A percentile compares a stretch with the other conserved stretches of the same genome.
Conservation (phyloP, 176 grass and related monocot genomes). For the Guadua angustifolia region DNA sequence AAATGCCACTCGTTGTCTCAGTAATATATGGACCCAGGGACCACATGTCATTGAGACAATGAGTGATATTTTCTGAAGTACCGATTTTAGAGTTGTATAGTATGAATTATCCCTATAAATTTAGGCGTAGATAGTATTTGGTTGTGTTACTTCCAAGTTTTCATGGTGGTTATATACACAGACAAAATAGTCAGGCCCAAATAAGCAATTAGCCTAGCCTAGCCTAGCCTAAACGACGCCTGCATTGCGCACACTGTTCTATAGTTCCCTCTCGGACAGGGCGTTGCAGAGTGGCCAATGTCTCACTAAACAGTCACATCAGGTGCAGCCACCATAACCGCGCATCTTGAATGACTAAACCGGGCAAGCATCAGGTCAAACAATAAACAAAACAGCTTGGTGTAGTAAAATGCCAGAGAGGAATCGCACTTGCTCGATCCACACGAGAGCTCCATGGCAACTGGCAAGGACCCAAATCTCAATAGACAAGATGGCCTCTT, state of each 20-base stretch:
- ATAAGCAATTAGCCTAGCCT: too few species aligned
- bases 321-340: neutral
- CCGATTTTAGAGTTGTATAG: too few species aligned
- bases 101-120: too few species aligned
- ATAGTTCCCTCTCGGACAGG: neutral
- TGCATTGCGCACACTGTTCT: neutral
- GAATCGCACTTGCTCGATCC: constrained; percentile 20
- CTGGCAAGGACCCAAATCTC: neutral
- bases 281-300: neutral
- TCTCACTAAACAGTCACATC: neutral
- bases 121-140: neutral
- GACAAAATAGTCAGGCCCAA: neutral
- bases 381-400: neutral
- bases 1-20: too few species aligned
- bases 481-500: neutral
- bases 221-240: too few species aligned
- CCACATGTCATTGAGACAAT: too few species aligned
- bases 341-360: neutral
- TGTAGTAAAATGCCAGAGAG: too few species aligned
- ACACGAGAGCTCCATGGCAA: constrained; percentile 1
- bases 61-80: too few species aligned
- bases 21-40: too few species aligned
- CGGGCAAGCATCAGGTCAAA: neutral
- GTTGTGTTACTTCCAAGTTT: neutral
- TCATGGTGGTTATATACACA: neutral